Base-by-base conservation (phyloP, 371 early-diverging fungal species). In the Capniomyces stellatus region DNA sequence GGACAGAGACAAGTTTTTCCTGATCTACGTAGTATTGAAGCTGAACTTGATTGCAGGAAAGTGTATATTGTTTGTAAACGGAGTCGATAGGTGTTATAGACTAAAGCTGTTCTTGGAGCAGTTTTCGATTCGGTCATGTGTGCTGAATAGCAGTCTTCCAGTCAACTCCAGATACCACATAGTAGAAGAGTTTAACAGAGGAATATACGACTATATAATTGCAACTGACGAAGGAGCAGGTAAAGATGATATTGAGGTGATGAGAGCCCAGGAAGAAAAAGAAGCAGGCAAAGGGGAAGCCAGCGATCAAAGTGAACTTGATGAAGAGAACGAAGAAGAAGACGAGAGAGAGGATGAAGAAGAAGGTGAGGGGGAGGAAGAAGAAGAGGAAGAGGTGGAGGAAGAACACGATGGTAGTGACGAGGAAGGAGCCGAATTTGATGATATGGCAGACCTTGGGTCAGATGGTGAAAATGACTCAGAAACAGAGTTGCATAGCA, bases 121-220 rank as follows among this genome's bases (percentile, higher is more conserved):
- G 64, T 97, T 97, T 62, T 84, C 87, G 2, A 85, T 95, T 59
- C 78, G 75, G 52, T 75, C 83, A 24, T 90, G 92, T 48, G 86
- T 92, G 6, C 72, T 95, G 44, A 94, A 95, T 70, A 84, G 91
- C 29, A 94, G 91, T 70, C 62, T 97, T 55, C 98, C 98, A 1
- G 62, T 90, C 58, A 90, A 89, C 55, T 88, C 89, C 53, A 70
- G 89, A 61, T 82, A 81, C 60, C 92, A 95, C 62, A 89, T 93
- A 57, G 89, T 97, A 15, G 83, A 94, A 57, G 94, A 95, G 63
- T 93, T 94, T 67, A 95, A 95, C 69, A 78, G 85, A 40, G 98
- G 98, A n/a, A 77, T 89, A 1, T 97, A 92, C 66, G 89, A 92
- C 56, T 87, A 85, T 61, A 76, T 95, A 55, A 88, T 97, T 69